phyloP scores from a whole-genome alignment of 1,139 yeast species.

The Lodderomyces elongisporus region DNA sequence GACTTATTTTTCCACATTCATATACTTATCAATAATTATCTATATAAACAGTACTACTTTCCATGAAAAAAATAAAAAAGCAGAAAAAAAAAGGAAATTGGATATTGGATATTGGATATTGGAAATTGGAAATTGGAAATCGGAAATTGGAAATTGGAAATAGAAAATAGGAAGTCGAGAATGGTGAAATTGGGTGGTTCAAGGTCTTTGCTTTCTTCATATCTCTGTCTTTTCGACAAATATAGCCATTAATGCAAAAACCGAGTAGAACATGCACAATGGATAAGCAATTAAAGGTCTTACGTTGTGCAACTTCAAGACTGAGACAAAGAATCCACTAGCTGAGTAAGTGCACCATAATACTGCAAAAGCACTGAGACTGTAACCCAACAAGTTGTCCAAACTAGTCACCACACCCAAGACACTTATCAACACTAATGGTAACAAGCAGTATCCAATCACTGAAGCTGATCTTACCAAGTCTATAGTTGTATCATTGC shows the following conservation, averaged over 20 bases:
- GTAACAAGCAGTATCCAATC: constrained; percentile 88
- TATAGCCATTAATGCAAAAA: constrained; percentile 94
- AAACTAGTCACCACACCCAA: constrained; percentile 65
- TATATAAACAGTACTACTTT: too few relatives aligned
- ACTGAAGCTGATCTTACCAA: constrained; percentile 81
- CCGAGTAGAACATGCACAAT: constrained; percentile 82
- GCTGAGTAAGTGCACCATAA: constrained; percentile 94
- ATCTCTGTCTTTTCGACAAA: constrained; percentile 55
- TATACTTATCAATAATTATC: too few relatives aligned
- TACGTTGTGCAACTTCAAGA: constrained; percentile 76
- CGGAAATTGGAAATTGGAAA: too few relatives aligned
- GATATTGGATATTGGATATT: too few relatives aligned
- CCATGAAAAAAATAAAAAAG: too few relatives aligned
- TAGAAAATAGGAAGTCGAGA: too few relatives aligned
- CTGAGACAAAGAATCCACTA: constrained; percentile 87
- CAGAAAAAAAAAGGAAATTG: too few relatives aligned
- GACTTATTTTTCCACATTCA: too few relatives aligned
- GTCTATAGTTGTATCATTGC: constrained; percentile 53
- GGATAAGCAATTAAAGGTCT: constrained; percentile 94
- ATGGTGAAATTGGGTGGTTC: too few relatives aligned
- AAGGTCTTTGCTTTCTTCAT: not conserved
- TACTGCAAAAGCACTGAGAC: constrained; percentile 65
- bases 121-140: too few relatives aligned
- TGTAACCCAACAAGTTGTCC: constrained; percentile 73
- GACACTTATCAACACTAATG: constrained; percentile 76